These are phyloP conservation scores for Yarrowia sp. DNA, from an alignment of 805 yeast species.

Conservation along the genomic window DNA sequence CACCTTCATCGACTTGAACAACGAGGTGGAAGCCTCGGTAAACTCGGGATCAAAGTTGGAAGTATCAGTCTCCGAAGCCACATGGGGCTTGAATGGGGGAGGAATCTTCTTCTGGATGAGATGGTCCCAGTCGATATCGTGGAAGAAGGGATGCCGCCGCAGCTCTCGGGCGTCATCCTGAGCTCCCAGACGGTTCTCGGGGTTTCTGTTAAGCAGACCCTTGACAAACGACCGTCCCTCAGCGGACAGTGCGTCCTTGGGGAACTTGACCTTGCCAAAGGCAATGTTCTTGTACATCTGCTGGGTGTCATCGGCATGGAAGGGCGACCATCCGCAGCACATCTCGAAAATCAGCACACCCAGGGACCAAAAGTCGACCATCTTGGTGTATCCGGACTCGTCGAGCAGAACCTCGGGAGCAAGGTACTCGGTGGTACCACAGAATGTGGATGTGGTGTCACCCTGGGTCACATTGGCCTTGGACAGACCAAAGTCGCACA, in stretches of 20 bases:
- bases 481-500: slow-evolving; percentile 95
- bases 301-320: slow-evolving; percentile 95
- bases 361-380: slow-evolving; percentile 98
- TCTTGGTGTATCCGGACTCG: slow-evolving; percentile 94
- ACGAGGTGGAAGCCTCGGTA: slow-evolving; percentile 85
- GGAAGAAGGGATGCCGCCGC: slow-evolving; percentile 86
- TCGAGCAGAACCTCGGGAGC: slow-evolving; percentile 96
- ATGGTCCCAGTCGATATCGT: slow-evolving; percentile 86
- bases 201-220: slow-evolving; percentile 91
- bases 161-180: slow-evolving; percentile 88
- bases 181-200: slow-evolving; percentile 91
- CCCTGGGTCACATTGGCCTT: slow-evolving; percentile 85
- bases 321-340: slow-evolving; percentile 99
- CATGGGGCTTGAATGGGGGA: slow-evolving; percentile 95
- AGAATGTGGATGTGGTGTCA: slow-evolving; percentile 92
- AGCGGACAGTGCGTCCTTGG: slow-evolving; percentile 86
- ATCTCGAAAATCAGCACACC: slow-evolving; percentile 96
- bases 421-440: slow-evolving; percentile 96
- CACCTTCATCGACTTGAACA: slow-evolving; percentile 50
- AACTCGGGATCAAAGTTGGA: slow-evolving; percentile 98
- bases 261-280: slow-evolving; percentile 95
- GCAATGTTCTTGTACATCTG: slow-evolving; percentile 99
- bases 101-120: slow-evolving; percentile 77
- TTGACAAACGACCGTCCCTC: slow-evolving; percentile 96
- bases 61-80: slow-evolving; percentile 86